Conservation (phyloP, 2,329 filamentous ascomycete genomes). For the Plectosphaerella cucumerina region DNA sequence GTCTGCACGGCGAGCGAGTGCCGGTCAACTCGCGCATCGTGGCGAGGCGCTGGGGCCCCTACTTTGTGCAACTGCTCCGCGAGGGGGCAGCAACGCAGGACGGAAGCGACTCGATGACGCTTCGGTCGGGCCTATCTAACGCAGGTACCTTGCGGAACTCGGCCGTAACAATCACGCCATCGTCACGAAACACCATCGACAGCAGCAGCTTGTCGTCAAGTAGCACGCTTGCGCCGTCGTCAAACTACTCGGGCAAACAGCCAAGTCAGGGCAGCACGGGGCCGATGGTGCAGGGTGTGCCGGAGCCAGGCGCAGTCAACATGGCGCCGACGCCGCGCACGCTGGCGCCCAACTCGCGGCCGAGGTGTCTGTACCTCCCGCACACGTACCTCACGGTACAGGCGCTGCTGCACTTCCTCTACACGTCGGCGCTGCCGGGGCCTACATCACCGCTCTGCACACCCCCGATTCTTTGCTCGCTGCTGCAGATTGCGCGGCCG, state of each 20-base stretch:
- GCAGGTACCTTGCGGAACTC: constrained; percentile 65
- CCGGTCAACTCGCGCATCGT: constrained; percentile 90
- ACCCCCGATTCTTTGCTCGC: constrained; percentile 90
- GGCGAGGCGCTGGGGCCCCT: constrained; percentile 86
- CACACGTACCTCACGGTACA: constrained; percentile 89
- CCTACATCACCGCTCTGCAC: constrained; percentile 77
- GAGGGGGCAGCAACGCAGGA: constrained; percentile 72
- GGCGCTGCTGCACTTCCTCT: constrained; percentile 86
- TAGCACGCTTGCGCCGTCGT: constrained; percentile 34
- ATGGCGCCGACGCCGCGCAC: constrained; percentile 53
- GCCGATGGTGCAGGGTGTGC: constrained; percentile 17
- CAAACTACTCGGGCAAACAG: constrained; percentile 33
- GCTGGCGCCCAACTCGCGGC: constrained; percentile 61
- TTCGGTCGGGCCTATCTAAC: constrained; percentile 59
- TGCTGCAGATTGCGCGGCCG: constrained; percentile 87
- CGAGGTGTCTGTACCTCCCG: constrained; percentile 85
- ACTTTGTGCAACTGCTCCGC: constrained; percentile 86
- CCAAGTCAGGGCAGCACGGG: constrained; percentile 31
- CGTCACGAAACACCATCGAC: constrained; percentile 47
- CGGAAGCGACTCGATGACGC: constrained; percentile 69
- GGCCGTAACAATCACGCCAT: constrained; percentile 78
- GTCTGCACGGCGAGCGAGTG: constrained; percentile 84
- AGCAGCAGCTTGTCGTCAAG: constrained; percentile 40
- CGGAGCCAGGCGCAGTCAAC: constrained; percentile 46
- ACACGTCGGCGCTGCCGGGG: constrained; percentile 83